These are phyloP conservation scores for Globisporangium rhizosaccharum DNA, from an alignment of 352 stramenopile species.

Conservation along the genomic window DNA sequence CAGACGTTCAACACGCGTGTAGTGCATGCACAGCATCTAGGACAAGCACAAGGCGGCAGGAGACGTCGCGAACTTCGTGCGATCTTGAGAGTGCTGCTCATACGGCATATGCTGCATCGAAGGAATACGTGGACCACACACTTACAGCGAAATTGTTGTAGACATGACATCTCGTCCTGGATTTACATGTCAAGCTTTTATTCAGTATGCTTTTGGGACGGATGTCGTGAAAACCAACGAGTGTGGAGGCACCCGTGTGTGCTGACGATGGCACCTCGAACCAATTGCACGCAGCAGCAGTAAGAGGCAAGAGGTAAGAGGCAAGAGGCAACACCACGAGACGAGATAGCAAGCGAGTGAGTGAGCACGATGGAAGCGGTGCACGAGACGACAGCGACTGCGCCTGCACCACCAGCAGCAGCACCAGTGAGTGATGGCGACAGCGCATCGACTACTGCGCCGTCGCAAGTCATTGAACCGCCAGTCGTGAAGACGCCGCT, in stretches of 20 bases:
- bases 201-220: neutral
- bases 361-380: constrained; percentile 11
- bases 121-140: too few relatives aligned
- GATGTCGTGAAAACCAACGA: constrained; percentile 2
- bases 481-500: constrained; percentile 41
- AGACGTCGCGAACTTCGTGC: too few relatives aligned
- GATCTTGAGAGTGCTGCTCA: too few relatives aligned
- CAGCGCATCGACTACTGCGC: neutral
- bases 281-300: neutral
- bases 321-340: neutral
- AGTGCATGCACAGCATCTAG: too few relatives aligned
- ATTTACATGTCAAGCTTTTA: neutral
- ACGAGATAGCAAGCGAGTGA: neutral
- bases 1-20: too few relatives aligned
- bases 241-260: neutral
- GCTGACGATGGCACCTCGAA: neutral
- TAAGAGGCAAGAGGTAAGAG: neutral
- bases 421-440: neutral
- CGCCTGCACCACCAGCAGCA: neutral
- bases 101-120: too few relatives aligned
- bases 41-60: too few relatives aligned
- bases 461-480: constrained; percentile 14
- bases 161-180: neutral
- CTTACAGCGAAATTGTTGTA: too few relatives aligned
- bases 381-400: constrained; percentile 3